Conservation (phyloP, 768 basidiomycete species). For the Dioszegia aurantiaca region DNA sequence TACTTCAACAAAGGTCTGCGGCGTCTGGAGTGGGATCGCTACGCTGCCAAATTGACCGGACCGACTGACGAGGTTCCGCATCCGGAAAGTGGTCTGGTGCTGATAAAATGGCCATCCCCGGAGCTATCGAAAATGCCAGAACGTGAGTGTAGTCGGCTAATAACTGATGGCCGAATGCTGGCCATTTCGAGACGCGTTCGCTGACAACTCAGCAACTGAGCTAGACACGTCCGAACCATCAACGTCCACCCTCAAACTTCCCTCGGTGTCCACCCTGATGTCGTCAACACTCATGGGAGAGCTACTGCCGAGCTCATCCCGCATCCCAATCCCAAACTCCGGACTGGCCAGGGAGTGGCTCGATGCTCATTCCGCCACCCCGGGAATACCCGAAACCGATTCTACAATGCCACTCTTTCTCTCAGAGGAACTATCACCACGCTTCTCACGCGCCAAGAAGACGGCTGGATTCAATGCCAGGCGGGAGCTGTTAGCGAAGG, state of each 20-base stretch:
- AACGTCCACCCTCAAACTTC: conserved; percentile 14
- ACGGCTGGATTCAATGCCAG: conserved; percentile 27
- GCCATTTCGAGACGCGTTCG: no score
- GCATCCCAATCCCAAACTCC: conserved; percentile 17
- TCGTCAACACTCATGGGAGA: conserved; percentile 15
- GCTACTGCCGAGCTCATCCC: conserved; percentile 3
- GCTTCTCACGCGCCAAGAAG: conserved; percentile 42
- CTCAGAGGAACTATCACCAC: conserved; percentile 47
- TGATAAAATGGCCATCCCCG: conserved; percentile 32
- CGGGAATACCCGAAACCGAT: conserved; percentile 26
- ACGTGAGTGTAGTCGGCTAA: background rate
- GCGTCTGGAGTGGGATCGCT: conserved; percentile 34
- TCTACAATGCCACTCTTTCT: conserved; percentile 47
- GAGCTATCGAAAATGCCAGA: background rate
- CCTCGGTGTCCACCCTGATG: conserved; percentile 3
- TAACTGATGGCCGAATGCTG: background rate
- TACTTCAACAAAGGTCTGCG: conserved; percentile 33
- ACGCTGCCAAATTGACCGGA: conserved; percentile 37
- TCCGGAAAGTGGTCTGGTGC: conserved; percentile 21
- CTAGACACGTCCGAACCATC: conserved; percentile 18
- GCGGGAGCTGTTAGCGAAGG: conserved; percentile 3
- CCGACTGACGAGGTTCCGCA: conserved; percentile 20
- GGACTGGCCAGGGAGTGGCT: conserved; percentile 25
- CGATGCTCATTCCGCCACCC: conserved; percentile 17
- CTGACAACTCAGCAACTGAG: background rate